These are phyloP conservation scores for Postia placenta DNA, from an alignment of 768 basidiomycete genomes.

Conservation along the genomic window DNA sequence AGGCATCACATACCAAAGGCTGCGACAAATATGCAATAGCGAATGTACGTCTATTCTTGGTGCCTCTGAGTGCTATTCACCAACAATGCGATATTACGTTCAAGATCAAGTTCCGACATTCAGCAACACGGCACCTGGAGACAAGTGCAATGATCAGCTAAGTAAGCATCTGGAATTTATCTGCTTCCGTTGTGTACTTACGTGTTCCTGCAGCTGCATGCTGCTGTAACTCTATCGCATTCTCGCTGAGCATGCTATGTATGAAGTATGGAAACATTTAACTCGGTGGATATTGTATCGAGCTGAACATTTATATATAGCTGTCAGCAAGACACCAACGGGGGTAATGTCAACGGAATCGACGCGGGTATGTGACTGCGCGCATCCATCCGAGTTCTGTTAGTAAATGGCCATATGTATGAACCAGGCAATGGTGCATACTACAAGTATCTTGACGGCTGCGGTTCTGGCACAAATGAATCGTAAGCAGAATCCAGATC, in stretches of 20 bases:
- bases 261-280: background rate
- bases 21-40: background rate
- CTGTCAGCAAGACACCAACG: background rate
- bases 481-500: background rate
- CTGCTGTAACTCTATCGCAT: background rate
- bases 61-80: background rate
- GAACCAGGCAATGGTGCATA: background rate
- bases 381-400: background rate
- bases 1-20: constrained; percentile 2
- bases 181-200: background rate
- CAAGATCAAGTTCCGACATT: background rate
- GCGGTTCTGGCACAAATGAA: background rate
- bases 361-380: background rate
- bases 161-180: background rate
- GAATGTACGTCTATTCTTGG: background rate
- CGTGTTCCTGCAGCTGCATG: background rate
- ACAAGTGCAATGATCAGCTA: background rate
- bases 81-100: background rate
- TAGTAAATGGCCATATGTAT: background rate
- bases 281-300: background rate
- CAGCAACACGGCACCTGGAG: background rate
- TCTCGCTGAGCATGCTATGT: background rate
- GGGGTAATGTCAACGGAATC: background rate
- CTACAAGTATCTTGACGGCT: background rate
- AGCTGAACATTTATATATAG: background rate